Base-by-base conservation (phyloP, 306 rosid species). In the Gynostemma pentaphyllum region DNA sequence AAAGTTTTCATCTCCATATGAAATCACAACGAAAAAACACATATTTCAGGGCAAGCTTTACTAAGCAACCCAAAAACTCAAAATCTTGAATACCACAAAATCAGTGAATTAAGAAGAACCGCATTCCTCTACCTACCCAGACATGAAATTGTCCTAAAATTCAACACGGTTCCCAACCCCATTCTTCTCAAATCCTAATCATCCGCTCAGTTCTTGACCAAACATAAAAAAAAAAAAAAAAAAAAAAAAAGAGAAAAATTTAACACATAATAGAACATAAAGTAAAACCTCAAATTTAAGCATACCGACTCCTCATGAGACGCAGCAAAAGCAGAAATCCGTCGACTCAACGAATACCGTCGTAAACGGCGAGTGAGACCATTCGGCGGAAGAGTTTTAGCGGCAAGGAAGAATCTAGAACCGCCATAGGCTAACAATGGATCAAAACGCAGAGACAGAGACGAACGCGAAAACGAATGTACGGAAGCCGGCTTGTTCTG, bases 291-390 rank as follows among this genome's bases (percentile, higher is more conserved):
- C 9, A 32, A 22, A 22, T n/a, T 52, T 34, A 21, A 16, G 47
- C 83, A 69, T 70, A 94, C 99, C 73, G 94, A 74, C 9, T 84
- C 96, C 47, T 81, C 86, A 9, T 48, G 87, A 1, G 95, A 47
- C 48, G 90, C 81, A 1, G 94, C 68, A 24, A 71, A 75, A 41
- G 79, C 72, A 27, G 80, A 59, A 15, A 81, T 46, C 2, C 78
- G 66, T 1, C 77, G 82, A 45, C 13, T 49, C 80, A 70, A 59
- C 2, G 61, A 42, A 45, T 65, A 74, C 37, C 78, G 79, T 0
- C 74, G 80, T n/a, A 45, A 42, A 56, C 12, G 68, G 71, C 14
- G 82, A 2, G 2, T 73, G 66, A 37, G 68, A 44, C 66, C 62
- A n/a, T 22, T 77, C 62, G 1, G 72, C 59, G 15, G 76, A 66